phyloP scores from a whole-genome alignment of 345 rosid genomes.

The Aquilaria sinensis region DNA sequence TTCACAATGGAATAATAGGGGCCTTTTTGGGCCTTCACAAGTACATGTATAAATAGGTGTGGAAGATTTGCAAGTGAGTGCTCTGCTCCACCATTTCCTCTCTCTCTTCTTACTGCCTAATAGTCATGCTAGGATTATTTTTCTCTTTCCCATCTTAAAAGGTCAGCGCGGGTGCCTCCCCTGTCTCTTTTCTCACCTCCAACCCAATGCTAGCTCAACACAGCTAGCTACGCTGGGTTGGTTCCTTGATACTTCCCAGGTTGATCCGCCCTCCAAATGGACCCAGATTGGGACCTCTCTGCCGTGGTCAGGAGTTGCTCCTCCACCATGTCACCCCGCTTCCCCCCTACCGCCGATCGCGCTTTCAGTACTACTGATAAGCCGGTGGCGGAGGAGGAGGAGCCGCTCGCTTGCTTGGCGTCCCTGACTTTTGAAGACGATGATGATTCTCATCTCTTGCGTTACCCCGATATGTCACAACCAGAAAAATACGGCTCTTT shows the following conservation, averaged over 20 bases:
- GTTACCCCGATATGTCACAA: slow-evolving; percentile 21
- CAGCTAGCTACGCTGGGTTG: slow-evolving; percentile 1
- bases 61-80: slow-evolving; percentile 24
- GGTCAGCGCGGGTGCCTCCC: neutral
- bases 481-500: slow-evolving; percentile 22
- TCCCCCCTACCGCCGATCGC: neutral
- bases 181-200: slow-evolving; percentile 23
- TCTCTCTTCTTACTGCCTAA: slow-evolving; percentile 21
- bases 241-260: slow-evolving; percentile 16
- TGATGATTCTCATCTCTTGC: slow-evolving; percentile 12
- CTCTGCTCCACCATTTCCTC: slow-evolving; percentile 42
- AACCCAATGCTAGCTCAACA: slow-evolving; percentile 7
- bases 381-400: neutral
- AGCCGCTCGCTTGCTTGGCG: slow-evolving; percentile 29
- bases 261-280: slow-evolving; percentile 22
- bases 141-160: slow-evolving; percentile 23
- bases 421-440: slow-evolving; percentile 32
- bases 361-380: neutral
- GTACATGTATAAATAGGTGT: slow-evolving; percentile 41
- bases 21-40: no score
- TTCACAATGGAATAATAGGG: no score
- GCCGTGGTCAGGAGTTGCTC: slow-evolving; percentile 73
- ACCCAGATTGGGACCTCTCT: slow-evolving; percentile 74
- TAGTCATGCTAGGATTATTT: neutral
- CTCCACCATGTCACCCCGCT: slow-evolving; percentile 13